These are phyloP conservation scores for Rhododendron griersonianum DNA, from an alignment of 148 eudicot species.

Conservation along the genomic window DNA sequence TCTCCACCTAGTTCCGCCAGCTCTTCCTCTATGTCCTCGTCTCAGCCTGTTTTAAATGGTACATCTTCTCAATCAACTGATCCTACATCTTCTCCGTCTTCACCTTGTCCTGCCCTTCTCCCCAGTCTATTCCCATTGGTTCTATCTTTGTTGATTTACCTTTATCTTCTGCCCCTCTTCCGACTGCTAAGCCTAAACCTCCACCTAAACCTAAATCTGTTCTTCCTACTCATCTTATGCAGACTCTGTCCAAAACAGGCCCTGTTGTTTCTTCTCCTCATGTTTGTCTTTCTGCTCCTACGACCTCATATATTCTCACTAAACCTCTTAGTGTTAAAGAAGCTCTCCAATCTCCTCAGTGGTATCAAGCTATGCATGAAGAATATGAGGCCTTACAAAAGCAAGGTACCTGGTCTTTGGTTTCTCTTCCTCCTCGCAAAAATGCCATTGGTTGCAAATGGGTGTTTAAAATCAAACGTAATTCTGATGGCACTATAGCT, in stretches of 20 bases:
- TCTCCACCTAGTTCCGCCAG: too few species aligned
- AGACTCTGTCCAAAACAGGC: background rate
- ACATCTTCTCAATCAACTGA: too few species aligned
- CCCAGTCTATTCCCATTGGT: too few species aligned
- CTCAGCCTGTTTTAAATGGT: too few species aligned
- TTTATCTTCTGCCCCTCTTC: background rate
- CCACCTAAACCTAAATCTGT: background rate
- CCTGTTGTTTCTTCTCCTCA: too few species aligned
- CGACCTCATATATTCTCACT: too few species aligned
- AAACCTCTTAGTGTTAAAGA: background rate
- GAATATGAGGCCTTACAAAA: background rate
- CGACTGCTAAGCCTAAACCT: background rate
- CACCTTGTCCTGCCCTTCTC: too few species aligned
- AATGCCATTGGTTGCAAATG: background rate
- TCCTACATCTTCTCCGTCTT: too few species aligned
- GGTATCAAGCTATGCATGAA: background rate
- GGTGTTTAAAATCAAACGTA: background rate
- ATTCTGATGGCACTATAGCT: background rate
- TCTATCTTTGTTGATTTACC: too few species aligned
- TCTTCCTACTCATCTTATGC: background rate
- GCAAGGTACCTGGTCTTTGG: background rate
- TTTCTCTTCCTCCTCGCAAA: background rate
- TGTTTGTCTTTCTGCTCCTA: background rate
- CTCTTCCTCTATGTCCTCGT: too few species aligned
- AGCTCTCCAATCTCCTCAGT: background rate